Evolutionary conservation across 495 filamentous ascomycete species (phyloP).

Genomic region (Evansstolkia leycettana): DNA sequence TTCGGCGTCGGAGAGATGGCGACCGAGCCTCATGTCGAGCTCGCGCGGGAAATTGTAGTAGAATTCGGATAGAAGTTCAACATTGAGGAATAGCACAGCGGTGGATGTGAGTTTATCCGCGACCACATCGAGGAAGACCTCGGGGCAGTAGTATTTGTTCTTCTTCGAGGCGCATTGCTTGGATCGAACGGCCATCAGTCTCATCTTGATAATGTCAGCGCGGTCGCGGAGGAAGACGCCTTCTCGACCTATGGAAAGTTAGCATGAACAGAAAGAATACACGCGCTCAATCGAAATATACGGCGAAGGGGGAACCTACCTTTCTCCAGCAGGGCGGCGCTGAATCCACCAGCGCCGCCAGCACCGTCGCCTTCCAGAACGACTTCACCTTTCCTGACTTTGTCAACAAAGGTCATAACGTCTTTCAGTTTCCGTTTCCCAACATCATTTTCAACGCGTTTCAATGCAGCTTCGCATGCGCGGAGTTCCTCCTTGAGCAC

Average conservation of each 20-base stretch:
- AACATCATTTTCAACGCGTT: slow-evolving; percentile 58
- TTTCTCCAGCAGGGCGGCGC: slow-evolving; percentile 62
- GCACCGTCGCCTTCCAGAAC: slow-evolving; percentile 70
- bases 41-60: slow-evolving; percentile 95
- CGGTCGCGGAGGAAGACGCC: slow-evolving; percentile 88
- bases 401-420: slow-evolving; percentile 84
- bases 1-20: slow-evolving; percentile 62
- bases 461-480: slow-evolving; percentile 68
- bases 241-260: slow-evolving; percentile 56
- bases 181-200: slow-evolving; percentile 71
- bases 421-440: slow-evolving; percentile 76
- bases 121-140: slow-evolving; percentile 93
- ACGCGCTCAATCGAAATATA: no score
- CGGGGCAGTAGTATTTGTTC: slow-evolving; percentile 94
- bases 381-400: slow-evolving; percentile 70
- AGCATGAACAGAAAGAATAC: slow-evolving; percentile 7
- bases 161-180: slow-evolving; percentile 70
- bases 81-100: slow-evolving; percentile 93
- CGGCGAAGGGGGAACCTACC: slow-evolving; percentile 38
- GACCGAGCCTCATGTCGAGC: slow-evolving; percentile 75
- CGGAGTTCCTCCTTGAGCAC: slow-evolving; percentile 74
- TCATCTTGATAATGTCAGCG: slow-evolving; percentile 79
- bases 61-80: slow-evolving; percentile 92
- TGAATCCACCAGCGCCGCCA: slow-evolving; percentile 86
- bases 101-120: slow-evolving; percentile 90